Evolutionary conservation across 148 eudicot species (phyloP), one percentile per base, ranked within the genome.

Genomic region (Spergularia marina): DNA sequence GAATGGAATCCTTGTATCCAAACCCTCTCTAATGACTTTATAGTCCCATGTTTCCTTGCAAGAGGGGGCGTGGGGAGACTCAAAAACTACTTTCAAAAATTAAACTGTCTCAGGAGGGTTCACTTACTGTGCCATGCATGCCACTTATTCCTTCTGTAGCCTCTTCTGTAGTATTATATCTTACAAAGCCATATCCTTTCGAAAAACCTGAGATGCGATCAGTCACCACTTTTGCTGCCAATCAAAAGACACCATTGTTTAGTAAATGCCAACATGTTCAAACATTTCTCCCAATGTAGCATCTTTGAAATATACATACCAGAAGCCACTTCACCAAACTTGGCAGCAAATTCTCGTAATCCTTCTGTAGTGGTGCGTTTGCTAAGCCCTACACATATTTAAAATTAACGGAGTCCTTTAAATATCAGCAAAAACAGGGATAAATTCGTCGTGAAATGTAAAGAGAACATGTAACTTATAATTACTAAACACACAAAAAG

Each of bases 171-270:
- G 96, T 86, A 40, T 79, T 84, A 82, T 91, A 94, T 72, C 78
- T 81, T 16, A 94, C 97, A 78, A 94, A 94, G 60, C 98, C 97
- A 76, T 73, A 94, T 30, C 98, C 97, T 79, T 90, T 94, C 0
- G 98, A 91, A 77, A 72, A 90, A 18, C 93, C 93, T 71, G 88
- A 84, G 64, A 74, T 80, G 12, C 93, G 96, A 82, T 94, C 98
- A 73, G 97, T 86, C 80, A 90, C 96, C 72, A 94, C 97, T 81
- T 80, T 87, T 18, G 98, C 98, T 94, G 91, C 90, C 84, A 76
- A 62, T n/a, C 34, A 30, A 14, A 72, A 65, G 53, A 71, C 25
- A 64, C 18, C 21, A 36, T 65, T 25, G 12, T 60, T 56, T 54
- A 79, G 69, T 49, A 77, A 52, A 76, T 36, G 34, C 11, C 21